These are phyloP conservation scores for Russula griseocarnosa DNA, from an alignment of 768 basidiomycete species.

Conservation along the genomic window DNA sequence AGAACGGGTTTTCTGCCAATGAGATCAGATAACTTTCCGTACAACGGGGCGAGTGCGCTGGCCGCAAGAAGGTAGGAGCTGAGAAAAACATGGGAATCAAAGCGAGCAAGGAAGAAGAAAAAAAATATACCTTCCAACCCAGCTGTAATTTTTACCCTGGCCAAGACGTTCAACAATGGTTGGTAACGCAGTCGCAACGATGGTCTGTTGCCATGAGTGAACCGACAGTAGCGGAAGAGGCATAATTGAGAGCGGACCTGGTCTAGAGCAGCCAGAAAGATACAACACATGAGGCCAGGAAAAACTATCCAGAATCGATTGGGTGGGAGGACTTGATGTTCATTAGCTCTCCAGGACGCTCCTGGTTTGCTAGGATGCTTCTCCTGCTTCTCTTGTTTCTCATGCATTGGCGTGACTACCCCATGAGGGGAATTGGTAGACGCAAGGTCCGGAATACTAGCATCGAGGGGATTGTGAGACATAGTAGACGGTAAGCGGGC, in stretches of 20 bases:
- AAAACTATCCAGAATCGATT: conserved; percentile 44
- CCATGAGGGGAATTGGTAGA: background rate
- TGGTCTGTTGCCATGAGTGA: conserved; percentile 34
- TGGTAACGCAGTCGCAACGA: conserved; percentile 48
- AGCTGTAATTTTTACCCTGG: conserved; percentile 45
- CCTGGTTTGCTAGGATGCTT: conserved; percentile 30
- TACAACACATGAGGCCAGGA: conserved; percentile 42
- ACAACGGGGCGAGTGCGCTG: conserved; percentile 63
- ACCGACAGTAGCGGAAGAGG: background rate
- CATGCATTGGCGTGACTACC: background rate
- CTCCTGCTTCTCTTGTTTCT: conserved; percentile 9
- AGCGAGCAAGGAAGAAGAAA: background rate
- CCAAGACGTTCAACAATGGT: conserved; percentile 46
- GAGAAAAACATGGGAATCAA: background rate
- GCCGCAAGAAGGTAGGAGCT: conserved; percentile 75
- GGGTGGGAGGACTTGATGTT: conserved; percentile 43
- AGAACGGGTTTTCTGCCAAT: conserved; percentile 67
- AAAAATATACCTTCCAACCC: conserved; percentile 44
- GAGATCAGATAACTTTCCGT: conserved; percentile 72
- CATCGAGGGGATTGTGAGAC: background rate
- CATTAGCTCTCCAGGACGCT: conserved; percentile 39
- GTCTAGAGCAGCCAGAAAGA: conserved; percentile 48
- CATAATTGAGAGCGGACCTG: conserved; percentile 33
- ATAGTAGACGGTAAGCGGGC: background rate
- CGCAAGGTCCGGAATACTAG: background rate